Percentiles rank a stretch among this genome's conserved stretches.
Evolutionary conservation across 352 stramenopile genomes (phyloP).

Genomic region (Phytopythium chamaehyphon): DNA sequence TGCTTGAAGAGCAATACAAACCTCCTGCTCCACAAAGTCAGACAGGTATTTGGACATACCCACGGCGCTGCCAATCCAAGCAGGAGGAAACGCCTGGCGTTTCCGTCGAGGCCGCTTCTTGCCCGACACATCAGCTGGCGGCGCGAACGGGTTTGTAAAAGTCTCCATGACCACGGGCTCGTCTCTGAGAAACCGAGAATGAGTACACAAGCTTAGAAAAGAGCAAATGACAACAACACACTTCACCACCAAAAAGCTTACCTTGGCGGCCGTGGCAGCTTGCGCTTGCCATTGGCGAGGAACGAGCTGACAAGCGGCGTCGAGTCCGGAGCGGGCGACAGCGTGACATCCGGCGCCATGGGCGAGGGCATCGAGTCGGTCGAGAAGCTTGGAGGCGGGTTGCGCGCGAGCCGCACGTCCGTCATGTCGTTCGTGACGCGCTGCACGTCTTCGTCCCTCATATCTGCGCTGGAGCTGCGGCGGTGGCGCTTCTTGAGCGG

Average conservation of each 20-base stretch:
- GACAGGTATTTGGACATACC: conserved; percentile 74
- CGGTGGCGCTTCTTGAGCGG: conserved; percentile 76
- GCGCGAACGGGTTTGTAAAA: conserved; percentile 72
- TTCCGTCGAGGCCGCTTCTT: conserved; percentile 65
- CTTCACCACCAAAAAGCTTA: conserved; percentile 3
- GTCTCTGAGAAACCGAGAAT: too few species aligned
- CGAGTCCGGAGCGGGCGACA: background rate
- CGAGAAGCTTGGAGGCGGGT: conserved; percentile 39
- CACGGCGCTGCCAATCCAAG: conserved; percentile 22
- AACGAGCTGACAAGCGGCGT: conserved; percentile 1
- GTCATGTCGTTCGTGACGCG: conserved; percentile 73
- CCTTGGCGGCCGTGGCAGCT: conserved; percentile 8
- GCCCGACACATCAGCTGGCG: conserved; percentile 41
- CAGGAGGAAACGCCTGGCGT: conserved; percentile 57
- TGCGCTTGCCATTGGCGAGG: conserved; percentile 10
- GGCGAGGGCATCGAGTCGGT: conserved; percentile 45
- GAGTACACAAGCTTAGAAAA: background rate
- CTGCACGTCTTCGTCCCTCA: conserved; percentile 60
- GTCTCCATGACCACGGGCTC: conserved; percentile 28
- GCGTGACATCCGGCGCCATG: conserved; percentile 12
- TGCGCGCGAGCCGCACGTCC: conserved; percentile 34
- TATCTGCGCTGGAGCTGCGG: conserved; percentile 25
- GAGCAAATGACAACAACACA: conserved; percentile 7
- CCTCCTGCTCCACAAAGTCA: conserved; percentile 76
- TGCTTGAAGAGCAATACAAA: background rate